Conservation (phyloP, 2,329 filamentous ascomycete species). For the Apiospora malaysiana region DNA sequence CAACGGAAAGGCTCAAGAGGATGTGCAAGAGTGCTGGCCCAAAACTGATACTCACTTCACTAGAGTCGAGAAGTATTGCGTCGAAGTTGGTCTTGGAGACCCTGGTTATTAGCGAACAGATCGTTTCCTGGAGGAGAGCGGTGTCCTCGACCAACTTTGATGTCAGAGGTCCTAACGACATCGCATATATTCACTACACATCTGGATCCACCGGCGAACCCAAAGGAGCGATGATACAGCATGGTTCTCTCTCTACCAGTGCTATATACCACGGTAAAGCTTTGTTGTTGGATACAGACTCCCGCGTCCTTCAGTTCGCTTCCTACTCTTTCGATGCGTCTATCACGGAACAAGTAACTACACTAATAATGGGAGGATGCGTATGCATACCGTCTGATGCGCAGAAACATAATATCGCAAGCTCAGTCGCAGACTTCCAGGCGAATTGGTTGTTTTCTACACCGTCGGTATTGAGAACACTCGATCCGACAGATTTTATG, state of each 20-base stretch:
- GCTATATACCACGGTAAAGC: too few species aligned
- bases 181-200: not conserved
- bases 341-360: not conserved
- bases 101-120: too few species aligned
- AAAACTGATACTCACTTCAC: not conserved
- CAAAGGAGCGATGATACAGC: not conserved
- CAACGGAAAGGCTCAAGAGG: not conserved
- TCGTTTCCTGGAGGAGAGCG: too few species aligned
- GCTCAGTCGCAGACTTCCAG: too few species aligned
- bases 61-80: too few species aligned
- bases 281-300: not conserved
- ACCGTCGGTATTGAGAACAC: too few species aligned
- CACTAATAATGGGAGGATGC: not conserved
- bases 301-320: not conserved
- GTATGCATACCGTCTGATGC: not conserved
- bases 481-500: too few species aligned
- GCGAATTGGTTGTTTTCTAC: too few species aligned
- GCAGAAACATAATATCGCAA: too few species aligned
- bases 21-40: not conserved
- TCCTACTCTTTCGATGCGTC: not conserved
- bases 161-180: too few species aligned
- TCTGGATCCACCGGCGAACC: not conserved
- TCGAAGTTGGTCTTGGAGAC: too few species aligned
- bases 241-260: not conserved
- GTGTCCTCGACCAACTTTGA: too few species aligned